Conservation (phyloP, 345 rosid species). For the Corchorus capsularis region DNA sequence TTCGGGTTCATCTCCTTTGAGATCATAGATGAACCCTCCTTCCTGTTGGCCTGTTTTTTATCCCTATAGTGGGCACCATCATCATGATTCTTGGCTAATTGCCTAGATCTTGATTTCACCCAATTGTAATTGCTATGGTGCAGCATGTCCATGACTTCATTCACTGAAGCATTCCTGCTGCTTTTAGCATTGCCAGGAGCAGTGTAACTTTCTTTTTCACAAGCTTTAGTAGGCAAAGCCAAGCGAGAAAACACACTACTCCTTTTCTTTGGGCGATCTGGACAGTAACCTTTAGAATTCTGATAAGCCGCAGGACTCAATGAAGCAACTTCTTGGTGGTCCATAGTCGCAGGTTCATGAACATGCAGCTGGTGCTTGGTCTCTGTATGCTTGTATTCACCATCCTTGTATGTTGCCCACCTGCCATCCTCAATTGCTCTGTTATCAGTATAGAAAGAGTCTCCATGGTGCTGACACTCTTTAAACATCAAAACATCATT, state of each 20-base stretch:
- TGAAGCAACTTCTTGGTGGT: slow-evolving; percentile 7
- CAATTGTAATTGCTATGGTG: slow-evolving; percentile 29
- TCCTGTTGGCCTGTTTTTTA: slow-evolving; percentile 22
- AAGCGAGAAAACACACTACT: slow-evolving; percentile 59
- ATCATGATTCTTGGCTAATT: slow-evolving; percentile 13
- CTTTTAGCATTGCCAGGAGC: slow-evolving; percentile 18
- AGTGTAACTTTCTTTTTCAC: slow-evolving; percentile 17
- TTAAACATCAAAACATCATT: slow-evolving; percentile 27
- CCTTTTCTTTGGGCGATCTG: slow-evolving; percentile 27
- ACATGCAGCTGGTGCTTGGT: not conserved
- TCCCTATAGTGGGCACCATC: slow-evolving; percentile 16
- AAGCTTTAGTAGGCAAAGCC: slow-evolving; percentile 29
- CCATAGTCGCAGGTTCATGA: slow-evolving; percentile 19
- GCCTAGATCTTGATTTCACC: slow-evolving; percentile 27
- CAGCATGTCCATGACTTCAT: slow-evolving; percentile 52
- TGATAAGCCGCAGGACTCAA: not conserved
- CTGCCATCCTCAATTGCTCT: slow-evolving; percentile 31
- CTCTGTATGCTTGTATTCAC: slow-evolving; percentile 14
- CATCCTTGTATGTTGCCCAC: slow-evolving; percentile 9
- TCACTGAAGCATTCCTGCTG: slow-evolving; percentile 35
- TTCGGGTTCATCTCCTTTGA: slow-evolving; percentile 28
- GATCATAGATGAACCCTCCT: not conserved
- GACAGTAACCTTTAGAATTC: slow-evolving; percentile 12
- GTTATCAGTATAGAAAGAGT: slow-evolving; percentile 11
- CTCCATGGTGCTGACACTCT: slow-evolving; percentile 26